A percentile compares a stretch with the other conserved stretches of the same genome.
Evolutionary conservation across 768 basidiomycete species (phyloP).

Genomic region (Lentinula raphanica): DNA sequence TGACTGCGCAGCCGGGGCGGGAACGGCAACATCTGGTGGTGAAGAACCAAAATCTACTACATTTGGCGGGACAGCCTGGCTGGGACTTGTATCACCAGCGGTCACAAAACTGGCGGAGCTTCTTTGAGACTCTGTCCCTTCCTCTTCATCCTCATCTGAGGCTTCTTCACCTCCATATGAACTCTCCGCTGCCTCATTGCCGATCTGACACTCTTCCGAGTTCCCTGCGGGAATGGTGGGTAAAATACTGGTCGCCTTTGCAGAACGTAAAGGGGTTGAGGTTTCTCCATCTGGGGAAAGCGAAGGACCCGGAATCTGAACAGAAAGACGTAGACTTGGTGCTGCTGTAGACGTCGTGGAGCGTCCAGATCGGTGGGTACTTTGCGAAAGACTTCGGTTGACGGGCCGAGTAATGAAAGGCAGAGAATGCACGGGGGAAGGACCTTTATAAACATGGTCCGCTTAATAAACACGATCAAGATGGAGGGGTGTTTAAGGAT

Average conservation of each 20-base stretch:
- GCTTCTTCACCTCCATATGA: constrained; percentile 18
- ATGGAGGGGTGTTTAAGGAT: neutral
- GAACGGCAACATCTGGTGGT: neutral
- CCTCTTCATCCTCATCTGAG: constrained; percentile 31
- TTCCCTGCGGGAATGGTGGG: constrained; percentile 35
- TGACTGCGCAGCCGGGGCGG: constrained; percentile 6
- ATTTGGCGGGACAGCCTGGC: neutral
- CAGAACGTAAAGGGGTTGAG: constrained; percentile 21
- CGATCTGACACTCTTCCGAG: constrained; percentile 27
- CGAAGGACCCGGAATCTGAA: constrained; percentile 43
- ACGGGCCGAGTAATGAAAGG: constrained; percentile 61
- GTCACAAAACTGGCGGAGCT: constrained; percentile 57
- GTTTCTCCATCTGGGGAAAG: constrained; percentile 23
- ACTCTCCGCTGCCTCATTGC: constrained; percentile 25
- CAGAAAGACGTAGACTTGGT: constrained; percentile 55
- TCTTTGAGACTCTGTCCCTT: constrained; percentile 28
- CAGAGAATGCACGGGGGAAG: constrained; percentile 43
- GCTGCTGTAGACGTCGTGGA: constrained; percentile 29
- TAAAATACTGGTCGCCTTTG: constrained; percentile 23
- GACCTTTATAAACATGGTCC: constrained; percentile 26
- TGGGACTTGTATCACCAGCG: constrained; percentile 23
- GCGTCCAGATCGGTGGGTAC: constrained; percentile 46
- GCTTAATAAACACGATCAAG: neutral
- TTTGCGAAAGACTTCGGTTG: constrained; percentile 61
- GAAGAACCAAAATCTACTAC: neutral